Percentiles rank a stretch among this genome's conserved stretches.
phyloP scores from a whole-genome alignment of 2,329 filamentous ascomycete genomes.

The Trichoderma atrobrunneum region DNA sequence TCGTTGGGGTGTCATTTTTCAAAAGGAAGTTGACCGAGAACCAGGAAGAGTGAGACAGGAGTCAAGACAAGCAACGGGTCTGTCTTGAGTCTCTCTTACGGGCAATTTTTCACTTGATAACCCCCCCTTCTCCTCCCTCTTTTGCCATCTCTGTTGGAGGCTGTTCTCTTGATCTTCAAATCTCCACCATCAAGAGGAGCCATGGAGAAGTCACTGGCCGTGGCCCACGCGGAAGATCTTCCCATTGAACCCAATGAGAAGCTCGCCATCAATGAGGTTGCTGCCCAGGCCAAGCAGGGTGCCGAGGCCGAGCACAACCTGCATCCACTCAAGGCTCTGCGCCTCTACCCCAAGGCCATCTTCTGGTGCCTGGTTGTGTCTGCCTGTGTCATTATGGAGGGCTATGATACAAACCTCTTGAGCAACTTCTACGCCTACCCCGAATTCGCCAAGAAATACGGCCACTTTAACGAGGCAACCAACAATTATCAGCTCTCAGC shows the following conservation, averaged over 20 bases:
- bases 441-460: slow-evolving; percentile 14
- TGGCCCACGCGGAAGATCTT: slow-evolving; percentile 9
- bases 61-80: background rate
- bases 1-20: slow-evolving; percentile 16
- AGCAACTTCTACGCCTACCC: slow-evolving; percentile 39
- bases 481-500: slow-evolving; percentile 40
- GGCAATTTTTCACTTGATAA: background rate
- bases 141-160: background rate
- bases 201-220: slow-evolving; percentile 10
- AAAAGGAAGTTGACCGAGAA: background rate
- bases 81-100: background rate
- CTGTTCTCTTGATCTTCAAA: background rate
- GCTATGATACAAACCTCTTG: slow-evolving; percentile 38
- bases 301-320: slow-evolving; percentile 20
- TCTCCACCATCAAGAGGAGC: background rate
- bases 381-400: slow-evolving; percentile 43
- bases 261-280: slow-evolving; percentile 1
- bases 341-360: slow-evolving; percentile 36
- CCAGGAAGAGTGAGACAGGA: background rate
- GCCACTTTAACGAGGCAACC: slow-evolving; percentile 16
- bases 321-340: slow-evolving; percentile 26
- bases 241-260: slow-evolving; percentile 8
- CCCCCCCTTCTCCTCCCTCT: no score
- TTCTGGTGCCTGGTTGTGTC: slow-evolving; percentile 38
- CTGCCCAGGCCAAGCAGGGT: background rate